Conservation (phyloP, 2,329 filamentous ascomycete genomes). For the Fusarium marasasianum region DNA sequence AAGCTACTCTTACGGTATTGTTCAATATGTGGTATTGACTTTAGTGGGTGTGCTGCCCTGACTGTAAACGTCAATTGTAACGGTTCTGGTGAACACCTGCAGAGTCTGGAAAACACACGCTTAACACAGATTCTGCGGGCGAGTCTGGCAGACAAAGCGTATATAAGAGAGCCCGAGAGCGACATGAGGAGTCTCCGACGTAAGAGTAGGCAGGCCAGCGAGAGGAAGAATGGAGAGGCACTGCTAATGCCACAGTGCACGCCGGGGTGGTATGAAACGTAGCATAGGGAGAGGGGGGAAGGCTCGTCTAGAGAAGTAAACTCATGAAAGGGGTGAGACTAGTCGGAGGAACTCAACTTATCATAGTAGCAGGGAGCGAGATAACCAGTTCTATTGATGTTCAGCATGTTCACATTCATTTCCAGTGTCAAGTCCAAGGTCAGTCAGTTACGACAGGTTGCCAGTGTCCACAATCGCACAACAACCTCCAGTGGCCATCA, state of each 20-base stretch:
- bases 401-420: neutral
- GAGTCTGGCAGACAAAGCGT: no score
- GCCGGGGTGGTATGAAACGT: neutral
- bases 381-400: neutral
- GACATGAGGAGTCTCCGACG: neutral
- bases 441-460: neutral
- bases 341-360: rapidly evolving
- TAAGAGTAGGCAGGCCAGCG: no score
- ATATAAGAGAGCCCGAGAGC: rapidly evolving
- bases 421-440: neutral
- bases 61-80: rapidly evolving
- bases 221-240: neutral
- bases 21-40: neutral
- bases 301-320: neutral
- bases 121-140: no score
- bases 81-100: neutral
- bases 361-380: rapidly evolving
- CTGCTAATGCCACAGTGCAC: neutral
- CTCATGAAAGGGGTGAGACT: neutral
- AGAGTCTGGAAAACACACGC: no score
- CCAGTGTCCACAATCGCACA: neutral
- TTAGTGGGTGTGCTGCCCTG: rapidly evolving
- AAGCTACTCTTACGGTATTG: neutral
- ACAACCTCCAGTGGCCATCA: neutral
- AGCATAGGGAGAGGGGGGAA: neutral